Percentiles rank a stretch among this genome's conserved stretches.
These are phyloP conservation scores for Pseudogymnoascus sp. DNA, from an alignment of 2,329 filamentous ascomycete genomes.

Conservation along the genomic window DNA sequence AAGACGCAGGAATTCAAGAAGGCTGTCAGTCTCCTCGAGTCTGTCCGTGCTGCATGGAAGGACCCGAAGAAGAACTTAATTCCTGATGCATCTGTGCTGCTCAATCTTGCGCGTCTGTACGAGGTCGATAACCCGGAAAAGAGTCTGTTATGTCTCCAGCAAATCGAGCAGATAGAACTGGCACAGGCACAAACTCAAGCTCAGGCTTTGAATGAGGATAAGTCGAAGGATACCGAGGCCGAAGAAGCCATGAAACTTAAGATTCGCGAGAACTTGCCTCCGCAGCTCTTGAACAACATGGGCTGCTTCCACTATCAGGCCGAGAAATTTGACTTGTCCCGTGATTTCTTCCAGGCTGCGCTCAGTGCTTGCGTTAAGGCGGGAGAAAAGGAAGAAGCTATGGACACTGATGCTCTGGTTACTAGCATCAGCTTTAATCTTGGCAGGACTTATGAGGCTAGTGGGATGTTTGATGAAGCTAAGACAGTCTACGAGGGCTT, in stretches of 20 bases:
- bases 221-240: conserved; percentile 53
- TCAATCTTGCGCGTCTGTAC: conserved; percentile 88
- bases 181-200: conserved; percentile 43
- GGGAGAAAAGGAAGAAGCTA: conserved; percentile 64
- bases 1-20: conserved; percentile 81
- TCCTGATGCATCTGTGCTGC: conserved; percentile 77
- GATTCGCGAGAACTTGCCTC: conserved; percentile 73
- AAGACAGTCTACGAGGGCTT: conserved; percentile 83
- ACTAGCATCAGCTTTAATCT: conserved; percentile 97
- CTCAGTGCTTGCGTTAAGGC: conserved; percentile 80
- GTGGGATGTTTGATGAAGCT: conserved; percentile 73
- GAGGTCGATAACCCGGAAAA: conserved; percentile 82
- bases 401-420: conserved; percentile 84
- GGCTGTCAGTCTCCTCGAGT: conserved; percentile 76
- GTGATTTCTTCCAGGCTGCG: conserved; percentile 87
- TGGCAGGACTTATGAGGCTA: conserved; percentile 84
- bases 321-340: conserved; percentile 72
- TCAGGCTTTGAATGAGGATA: conserved; percentile 59
- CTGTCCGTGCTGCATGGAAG: conserved; percentile 83
- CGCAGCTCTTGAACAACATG: conserved; percentile 93
- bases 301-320: conserved; percentile 90
- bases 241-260: conserved; percentile 53
- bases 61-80: conserved; percentile 78
- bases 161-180: conserved; percentile 86
- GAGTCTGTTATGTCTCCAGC: conserved; percentile 82